Base-by-base conservation (phyloP, 805 yeast species). In the Ogataea philodendri region DNA sequence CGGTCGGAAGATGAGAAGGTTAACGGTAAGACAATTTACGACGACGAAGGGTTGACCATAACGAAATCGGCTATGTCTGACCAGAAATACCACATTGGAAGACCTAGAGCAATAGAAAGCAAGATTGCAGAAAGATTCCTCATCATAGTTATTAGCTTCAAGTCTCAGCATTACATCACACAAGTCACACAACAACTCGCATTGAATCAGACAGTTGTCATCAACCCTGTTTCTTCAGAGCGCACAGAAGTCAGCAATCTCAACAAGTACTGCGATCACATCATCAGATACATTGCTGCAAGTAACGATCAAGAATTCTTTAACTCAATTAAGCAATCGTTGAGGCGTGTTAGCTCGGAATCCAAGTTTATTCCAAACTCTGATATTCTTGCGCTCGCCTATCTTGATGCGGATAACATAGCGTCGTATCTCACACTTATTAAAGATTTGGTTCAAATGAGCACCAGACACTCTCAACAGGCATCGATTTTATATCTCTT, bases 281-380 rank as follows among this genome's bases (percentile, higher is more conserved):
- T 77, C 5, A 45, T 71, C 13, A 55, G 67, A 23, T 76, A 62
- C 49, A 29, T 74, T 7, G 72, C 80, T 1, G 74, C 78, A 10
- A 59, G 79, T 3, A 74, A 76, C 48, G 68, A 74, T 19, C 34
- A 41, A 0, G 74, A 70, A 31, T 70, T 60, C 39, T 65, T 59
- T 17, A 54, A 59, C 7, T 70, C 63, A 49, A 36, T 60, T 32
- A 55, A 51, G 3, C 33, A 42, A 6, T 58, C 59, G 25, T 47
- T 65, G 13, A 50, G 46, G 22, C 48, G 45, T 16, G 37, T 61
- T 20, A 62, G 57, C 18, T 23, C 46, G 20, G 73, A 68, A 29
- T 46, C 30, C 11, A 63, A 67, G 8, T 60, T 60, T 28, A 54
- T 73, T 10, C 69, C 67, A 17, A 55, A 67, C 29, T 52, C 73